phyloP scores from a whole-genome alignment of 805 yeast genomes.

The Hanseniaspora taiwanica region DNA sequence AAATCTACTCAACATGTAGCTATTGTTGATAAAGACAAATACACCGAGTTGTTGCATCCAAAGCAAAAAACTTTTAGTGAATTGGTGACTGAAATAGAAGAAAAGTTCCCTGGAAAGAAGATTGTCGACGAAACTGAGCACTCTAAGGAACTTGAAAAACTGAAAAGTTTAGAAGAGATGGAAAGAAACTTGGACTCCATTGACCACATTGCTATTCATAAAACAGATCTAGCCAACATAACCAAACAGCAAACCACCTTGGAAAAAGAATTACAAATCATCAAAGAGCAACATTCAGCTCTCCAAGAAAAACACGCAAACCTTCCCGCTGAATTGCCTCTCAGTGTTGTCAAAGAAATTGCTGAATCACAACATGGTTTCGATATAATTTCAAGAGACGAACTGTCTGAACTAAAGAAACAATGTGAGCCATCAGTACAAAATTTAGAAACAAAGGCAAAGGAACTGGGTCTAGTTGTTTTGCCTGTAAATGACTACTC shows the following conservation, averaged over 20 bases:
- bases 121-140: slow-evolving; percentile 1
- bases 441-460: neutral
- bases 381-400: neutral
- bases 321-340: neutral
- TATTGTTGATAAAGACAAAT: neutral
- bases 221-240: no score
- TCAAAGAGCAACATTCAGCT: no score
- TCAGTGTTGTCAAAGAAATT: neutral
- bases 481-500: neutral
- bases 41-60: neutral
- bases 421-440: neutral
- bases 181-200: neutral
- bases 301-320: no score
- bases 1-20: neutral
- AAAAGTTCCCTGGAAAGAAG: neutral
- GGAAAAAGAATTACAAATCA: no score
- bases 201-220: neutral
- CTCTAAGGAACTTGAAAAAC: neutral
- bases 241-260: no score
- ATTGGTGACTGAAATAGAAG: neutral
- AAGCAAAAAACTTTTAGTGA: neutral
- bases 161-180: neutral
- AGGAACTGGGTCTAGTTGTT: slow-evolving; percentile 1
- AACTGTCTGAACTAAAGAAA: neutral
- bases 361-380: neutral